phyloP scores from a whole-genome alignment of 331 rosid species.

The Prunus yedoensis region DNA sequence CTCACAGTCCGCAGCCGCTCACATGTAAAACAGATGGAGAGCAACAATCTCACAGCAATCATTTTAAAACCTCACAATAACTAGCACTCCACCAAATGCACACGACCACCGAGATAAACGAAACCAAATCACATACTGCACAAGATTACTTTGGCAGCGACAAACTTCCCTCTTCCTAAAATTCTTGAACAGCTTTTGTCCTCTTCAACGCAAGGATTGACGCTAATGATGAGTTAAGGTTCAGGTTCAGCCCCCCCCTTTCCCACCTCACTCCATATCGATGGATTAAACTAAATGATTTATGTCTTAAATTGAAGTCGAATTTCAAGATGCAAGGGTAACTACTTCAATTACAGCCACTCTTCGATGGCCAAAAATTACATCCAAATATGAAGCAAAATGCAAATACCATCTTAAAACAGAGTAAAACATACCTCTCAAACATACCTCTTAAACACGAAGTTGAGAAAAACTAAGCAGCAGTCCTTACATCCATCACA shows the following conservation, averaged over 20 bases:
- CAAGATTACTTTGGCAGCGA: neutral
- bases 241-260: neutral
- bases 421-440: constrained; percentile 46
- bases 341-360: neutral
- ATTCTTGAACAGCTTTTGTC: neutral
- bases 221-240: neutral
- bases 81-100: neutral
- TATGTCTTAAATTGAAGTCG: neutral
- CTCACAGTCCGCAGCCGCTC: no score
- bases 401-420: neutral
- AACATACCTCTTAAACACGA: constrained; percentile 44
- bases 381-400: constrained; percentile 30
- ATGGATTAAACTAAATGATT: constrained; percentile 5
- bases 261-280: neutral
- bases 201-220: neutral
- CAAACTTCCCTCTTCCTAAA: neutral
- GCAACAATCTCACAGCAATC: neutral
- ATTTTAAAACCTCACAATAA: neutral
- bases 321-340: neutral
- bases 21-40: neutral
- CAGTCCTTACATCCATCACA: constrained; percentile 44
- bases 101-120: neutral
- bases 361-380: constrained; percentile 10
- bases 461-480: constrained; percentile 48
- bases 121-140: neutral